Percentiles rank a stretch among this genome's conserved stretches.
These are phyloP conservation scores for Brettanomyces custersianus DNA, from an alignment of 805 yeast species.

Conservation along the genomic window DNA sequence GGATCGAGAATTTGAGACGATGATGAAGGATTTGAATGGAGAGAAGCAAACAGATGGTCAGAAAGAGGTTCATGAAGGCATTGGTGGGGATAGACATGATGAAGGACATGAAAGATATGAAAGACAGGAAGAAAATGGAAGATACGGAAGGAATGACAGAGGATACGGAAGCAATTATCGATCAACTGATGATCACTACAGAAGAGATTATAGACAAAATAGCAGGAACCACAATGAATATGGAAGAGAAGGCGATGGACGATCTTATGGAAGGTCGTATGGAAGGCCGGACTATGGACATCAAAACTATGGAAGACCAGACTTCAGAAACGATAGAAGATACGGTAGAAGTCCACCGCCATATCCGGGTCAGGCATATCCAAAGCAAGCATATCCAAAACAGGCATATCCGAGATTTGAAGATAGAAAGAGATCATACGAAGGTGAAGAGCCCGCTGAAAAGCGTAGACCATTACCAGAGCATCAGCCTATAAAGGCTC, in stretches of 20 bases:
- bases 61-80: not conserved
- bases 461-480: no score
- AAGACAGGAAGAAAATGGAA: not conserved
- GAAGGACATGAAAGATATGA: not conserved
- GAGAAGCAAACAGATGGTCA: conserved; percentile 7
- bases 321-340: not conserved
- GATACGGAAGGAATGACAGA: not conserved
- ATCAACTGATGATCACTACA: not conserved
- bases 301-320: not conserved
- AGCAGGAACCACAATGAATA: not conserved
- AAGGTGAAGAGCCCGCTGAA: no score
- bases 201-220: no score
- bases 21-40: conserved; percentile 41
- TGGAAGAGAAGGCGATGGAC: not conserved
- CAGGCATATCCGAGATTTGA: no score
- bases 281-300: no score
- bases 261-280: no score
- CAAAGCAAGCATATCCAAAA: no score
- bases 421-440: no score
- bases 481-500: no score
- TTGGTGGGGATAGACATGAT: not conserved
- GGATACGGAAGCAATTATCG: not conserved
- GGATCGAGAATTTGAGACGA: conserved; percentile 40
- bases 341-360: conserved; percentile 1
- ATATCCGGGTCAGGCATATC: no score